phyloP scores from a whole-genome alignment of 352 stramenopile species.

The Pythium periplocum region DNA sequence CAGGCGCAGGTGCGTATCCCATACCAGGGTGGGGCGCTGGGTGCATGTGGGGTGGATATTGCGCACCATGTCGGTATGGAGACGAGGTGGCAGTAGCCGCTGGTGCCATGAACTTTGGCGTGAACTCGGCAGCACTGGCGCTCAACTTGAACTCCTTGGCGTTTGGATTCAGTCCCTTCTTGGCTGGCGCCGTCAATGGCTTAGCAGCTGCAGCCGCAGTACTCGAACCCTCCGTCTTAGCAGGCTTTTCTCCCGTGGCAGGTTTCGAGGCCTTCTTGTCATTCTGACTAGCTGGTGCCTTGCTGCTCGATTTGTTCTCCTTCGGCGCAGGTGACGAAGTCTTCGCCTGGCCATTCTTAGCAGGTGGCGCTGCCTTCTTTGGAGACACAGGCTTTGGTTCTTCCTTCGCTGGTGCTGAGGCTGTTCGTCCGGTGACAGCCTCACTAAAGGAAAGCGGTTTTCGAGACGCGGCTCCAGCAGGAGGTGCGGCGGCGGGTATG shows the following conservation, averaged over 20 bases:
- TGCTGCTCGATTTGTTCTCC: not conserved
- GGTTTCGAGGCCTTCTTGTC: slow-evolving; percentile 13
- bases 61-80: slow-evolving; percentile 29
- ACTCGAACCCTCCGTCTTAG: slow-evolving; percentile 3
- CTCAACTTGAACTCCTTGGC: slow-evolving; percentile 87
- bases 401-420: not conserved
- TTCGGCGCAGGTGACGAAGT: no score
- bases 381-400: no score
- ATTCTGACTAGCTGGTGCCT: slow-evolving; percentile 10
- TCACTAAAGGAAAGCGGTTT: slow-evolving; percentile 75
- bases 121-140: slow-evolving; percentile 56
- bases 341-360: no score
- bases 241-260: slow-evolving; percentile 5
- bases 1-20: slow-evolving; percentile 42
- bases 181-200: slow-evolving; percentile 21
- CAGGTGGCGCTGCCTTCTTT: no score
- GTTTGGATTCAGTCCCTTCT: slow-evolving; percentile 79
- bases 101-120: slow-evolving; percentile 42
- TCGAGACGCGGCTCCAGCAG: slow-evolving; percentile 10
- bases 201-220: slow-evolving; percentile 12
- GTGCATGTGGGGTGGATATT: slow-evolving; percentile 15
- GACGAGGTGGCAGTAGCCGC: slow-evolving; percentile 21
- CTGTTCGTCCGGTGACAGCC: slow-evolving; percentile 42
- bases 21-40: slow-evolving; percentile 29
- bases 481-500: slow-evolving; percentile 3